Conservation (phyloP, 805 yeast species). For the Kuraishia cidri region DNA sequence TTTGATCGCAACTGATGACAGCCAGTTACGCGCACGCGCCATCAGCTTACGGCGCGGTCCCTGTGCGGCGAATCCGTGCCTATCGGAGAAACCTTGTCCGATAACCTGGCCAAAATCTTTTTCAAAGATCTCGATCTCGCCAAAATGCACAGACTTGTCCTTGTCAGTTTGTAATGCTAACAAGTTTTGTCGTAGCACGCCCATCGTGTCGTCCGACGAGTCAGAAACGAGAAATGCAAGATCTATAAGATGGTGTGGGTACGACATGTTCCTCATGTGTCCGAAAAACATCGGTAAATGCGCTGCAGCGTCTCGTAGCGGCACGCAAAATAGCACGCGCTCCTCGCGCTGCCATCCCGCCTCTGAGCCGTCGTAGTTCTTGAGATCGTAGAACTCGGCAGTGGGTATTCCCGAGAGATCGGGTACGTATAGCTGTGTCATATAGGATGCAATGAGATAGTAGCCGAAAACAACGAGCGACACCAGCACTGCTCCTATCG, state of each 20-base stretch:
- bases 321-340: conserved; percentile 46
- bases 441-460: conserved; percentile 1
- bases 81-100: conserved; percentile 87
- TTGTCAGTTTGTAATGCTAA: conserved; percentile 56
- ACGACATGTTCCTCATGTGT: conserved; percentile 46
- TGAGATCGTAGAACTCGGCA: conserved; percentile 27
- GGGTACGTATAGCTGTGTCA: conserved; percentile 3
- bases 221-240: conserved; percentile 82
- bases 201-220: conserved; percentile 82
- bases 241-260: conserved; percentile 48
- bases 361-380: conserved; percentile 28
- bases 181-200: conserved; percentile 47
- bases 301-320: conserved; percentile 50
- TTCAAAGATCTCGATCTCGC: conserved; percentile 79
- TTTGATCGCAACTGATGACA: conserved; percentile 73
- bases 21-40: conserved; percentile 96
- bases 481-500: conserved; percentile 1
- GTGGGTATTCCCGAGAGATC: conserved; percentile 4
- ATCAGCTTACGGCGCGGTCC: conserved; percentile 91
- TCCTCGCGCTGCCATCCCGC: conserved; percentile 49
- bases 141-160: conserved; percentile 58
- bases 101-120: conserved; percentile 91
- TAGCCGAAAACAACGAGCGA: background rate
- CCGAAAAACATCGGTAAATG: conserved; percentile 55
- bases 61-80: conserved; percentile 95